Evolutionary conservation across 768 basidiomycete species (phyloP).

Genomic region (Pseudohyphozyma bogoriensis): DNA sequence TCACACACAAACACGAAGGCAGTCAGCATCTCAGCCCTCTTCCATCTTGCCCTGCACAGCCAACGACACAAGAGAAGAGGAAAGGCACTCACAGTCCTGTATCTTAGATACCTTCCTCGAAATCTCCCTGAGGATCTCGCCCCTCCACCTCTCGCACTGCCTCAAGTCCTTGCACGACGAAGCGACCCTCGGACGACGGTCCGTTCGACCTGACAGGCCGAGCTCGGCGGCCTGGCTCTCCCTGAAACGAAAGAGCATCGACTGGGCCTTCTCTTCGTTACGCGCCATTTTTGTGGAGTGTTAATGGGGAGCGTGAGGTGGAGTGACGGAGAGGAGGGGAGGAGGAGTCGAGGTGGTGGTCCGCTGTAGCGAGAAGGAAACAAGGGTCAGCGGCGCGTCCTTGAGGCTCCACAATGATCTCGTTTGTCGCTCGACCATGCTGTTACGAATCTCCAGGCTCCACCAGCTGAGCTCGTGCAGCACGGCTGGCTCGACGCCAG

Average conservation of each 20-base stretch:
- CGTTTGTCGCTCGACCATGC: too few species aligned
- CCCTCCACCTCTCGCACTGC: conserved; percentile 91
- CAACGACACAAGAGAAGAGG: not conserved
- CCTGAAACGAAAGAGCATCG: conserved; percentile 88
- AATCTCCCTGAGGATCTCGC: conserved; percentile 87
- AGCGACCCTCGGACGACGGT: conserved; percentile 85
- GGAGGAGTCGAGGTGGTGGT: not conserved
- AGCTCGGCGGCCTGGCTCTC: conserved; percentile 94
- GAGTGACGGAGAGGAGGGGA: too few species aligned
- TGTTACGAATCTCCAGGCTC: too few species aligned
- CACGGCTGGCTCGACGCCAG: too few species aligned
- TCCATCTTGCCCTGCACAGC: not conserved
- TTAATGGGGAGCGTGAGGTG: not conserved
- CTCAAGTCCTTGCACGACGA: conserved; percentile 79
- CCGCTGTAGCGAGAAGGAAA: too few species aligned
- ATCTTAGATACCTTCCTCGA: conserved; percentile 96
- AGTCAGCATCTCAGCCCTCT: not conserved
- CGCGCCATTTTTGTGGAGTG: conserved; percentile 71
- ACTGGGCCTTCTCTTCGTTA: conserved; percentile 97
- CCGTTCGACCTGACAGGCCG: conserved; percentile 65
- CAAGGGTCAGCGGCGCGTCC: too few species aligned
- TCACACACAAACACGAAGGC: not conserved
- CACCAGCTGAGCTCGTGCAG: too few species aligned
- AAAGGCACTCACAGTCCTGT: conserved; percentile 63
- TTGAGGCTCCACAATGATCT: too few species aligned